phyloP scores from a whole-genome alignment of 2,329 filamentous ascomycete species.

The Aspergillus uvarum region DNA sequence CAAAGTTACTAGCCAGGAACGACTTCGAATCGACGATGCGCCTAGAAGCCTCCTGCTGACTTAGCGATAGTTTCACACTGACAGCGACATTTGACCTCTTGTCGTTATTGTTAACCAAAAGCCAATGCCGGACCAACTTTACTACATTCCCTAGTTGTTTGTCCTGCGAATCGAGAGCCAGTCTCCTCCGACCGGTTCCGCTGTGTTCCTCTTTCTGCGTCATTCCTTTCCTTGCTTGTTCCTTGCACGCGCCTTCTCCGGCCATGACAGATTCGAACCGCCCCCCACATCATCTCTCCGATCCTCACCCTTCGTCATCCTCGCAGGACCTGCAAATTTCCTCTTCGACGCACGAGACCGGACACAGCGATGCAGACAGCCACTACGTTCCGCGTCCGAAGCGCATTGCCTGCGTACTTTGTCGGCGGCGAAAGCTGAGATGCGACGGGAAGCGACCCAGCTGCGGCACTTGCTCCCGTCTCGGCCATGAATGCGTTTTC shows the following conservation, averaged over 20 bases:
- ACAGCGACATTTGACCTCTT: too few relatives aligned
- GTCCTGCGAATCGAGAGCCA: background rate
- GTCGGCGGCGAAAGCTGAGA: conserved; percentile 85
- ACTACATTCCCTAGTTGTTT: background rate
- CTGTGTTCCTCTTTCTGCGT: background rate
- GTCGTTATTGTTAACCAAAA: background rate
- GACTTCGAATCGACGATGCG: background rate
- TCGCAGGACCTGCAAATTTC: conserved; percentile 22
- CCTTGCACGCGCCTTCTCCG: conserved; percentile 10
- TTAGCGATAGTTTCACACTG: background rate
- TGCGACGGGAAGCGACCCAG: conserved; percentile 83
- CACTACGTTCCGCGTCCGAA: conserved; percentile 77
- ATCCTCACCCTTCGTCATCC: conserved; percentile 32
- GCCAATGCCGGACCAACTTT: background rate
- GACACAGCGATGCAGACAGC: conserved; percentile 43
- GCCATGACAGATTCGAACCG: conserved; percentile 56
- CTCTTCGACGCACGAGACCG: conserved; percentile 29
- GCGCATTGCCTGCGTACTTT: conserved; percentile 91
- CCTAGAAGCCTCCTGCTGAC: background rate
- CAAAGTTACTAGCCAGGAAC: background rate
- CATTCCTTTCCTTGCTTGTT: background rate
- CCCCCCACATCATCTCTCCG: conserved; percentile 48
- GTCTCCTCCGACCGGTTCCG: background rate
- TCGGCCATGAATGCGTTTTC: conserved; percentile 84
- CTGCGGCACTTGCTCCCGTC: conserved; percentile 83